Conservation (phyloP, 208 protist genomes). For the Entamoeba dispar region DNA sequence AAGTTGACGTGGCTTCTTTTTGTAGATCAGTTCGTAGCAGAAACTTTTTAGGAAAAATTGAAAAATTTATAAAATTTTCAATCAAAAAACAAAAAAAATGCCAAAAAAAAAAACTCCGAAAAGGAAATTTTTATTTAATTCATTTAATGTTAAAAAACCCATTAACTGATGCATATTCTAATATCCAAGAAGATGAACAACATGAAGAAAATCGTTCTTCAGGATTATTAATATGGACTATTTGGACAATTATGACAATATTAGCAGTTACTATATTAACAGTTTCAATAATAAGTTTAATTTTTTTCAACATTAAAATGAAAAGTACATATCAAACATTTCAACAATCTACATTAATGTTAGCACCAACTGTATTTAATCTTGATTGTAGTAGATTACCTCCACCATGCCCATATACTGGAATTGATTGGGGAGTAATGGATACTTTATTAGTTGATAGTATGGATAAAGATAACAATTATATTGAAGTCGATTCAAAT, state of each 20-base stretch:
- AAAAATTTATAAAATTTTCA: no score
- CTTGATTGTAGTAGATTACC: not conserved
- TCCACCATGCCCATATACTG: not conserved
- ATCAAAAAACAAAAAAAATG: no score
- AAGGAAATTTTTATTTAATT: no score
- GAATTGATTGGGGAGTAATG: not conserved
- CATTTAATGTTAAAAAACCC: not conserved
- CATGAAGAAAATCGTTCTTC: not conserved
- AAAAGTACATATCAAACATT: not conserved
- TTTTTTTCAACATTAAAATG: not conserved
- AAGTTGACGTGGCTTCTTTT: no score
- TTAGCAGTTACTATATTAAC: not conserved
- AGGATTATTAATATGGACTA: not conserved
- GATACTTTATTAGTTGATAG: not conserved
- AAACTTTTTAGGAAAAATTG: no score
- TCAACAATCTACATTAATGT: not conserved
- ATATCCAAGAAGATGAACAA: not conserved
- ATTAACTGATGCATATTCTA: not conserved
- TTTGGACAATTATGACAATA: not conserved
- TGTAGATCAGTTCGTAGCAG: no score
- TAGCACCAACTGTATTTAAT: not conserved
- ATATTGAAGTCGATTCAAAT: no score
- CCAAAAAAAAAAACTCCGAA: no score
- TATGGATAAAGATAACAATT: no score
- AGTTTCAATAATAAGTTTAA: not conserved